Evolutionary conservation across 768 basidiomycete genomes (phyloP).

Genomic region (Psilocybe sp.): DNA sequence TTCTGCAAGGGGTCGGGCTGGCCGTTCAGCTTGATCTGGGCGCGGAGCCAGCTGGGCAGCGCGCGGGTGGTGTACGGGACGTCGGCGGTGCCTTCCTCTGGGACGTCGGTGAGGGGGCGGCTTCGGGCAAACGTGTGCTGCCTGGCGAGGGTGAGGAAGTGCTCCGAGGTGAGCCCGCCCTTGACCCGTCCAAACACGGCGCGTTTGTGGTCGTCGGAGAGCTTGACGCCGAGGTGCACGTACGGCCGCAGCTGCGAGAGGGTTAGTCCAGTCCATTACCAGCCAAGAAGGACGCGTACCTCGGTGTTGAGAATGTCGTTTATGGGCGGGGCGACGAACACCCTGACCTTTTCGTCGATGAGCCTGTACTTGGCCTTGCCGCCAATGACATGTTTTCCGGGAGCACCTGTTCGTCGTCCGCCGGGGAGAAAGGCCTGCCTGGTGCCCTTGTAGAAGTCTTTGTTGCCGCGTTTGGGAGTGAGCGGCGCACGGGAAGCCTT

Average conservation of each 20-base stretch:
- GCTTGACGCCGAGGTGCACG: conserved; percentile 45
- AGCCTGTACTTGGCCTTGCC: conserved; percentile 82
- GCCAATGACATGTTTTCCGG: conserved; percentile 76
- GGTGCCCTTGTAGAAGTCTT: conserved; percentile 96
- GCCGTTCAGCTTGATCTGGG: conserved; percentile 1
- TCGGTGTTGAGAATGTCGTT: conserved; percentile 2
- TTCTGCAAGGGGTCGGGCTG: conserved; percentile 1
- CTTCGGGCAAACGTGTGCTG: conserved; percentile 18
- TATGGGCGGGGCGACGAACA: neutral
- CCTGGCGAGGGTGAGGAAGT: conserved; percentile 40
- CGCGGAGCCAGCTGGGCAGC: conserved; percentile 9
- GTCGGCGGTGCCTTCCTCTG: conserved; percentile 2
- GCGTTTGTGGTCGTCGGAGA: conserved; percentile 32
- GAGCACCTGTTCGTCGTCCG: conserved; percentile 83
- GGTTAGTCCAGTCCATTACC: neutral
- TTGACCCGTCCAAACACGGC: conserved; percentile 38
- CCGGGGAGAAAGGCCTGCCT: conserved; percentile 82
- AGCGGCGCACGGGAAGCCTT: conserved; percentile 85
- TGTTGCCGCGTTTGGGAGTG: conserved; percentile 86
- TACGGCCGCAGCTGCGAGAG: conserved; percentile 66
- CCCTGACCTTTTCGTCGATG: conserved; percentile 8
- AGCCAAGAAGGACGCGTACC: neutral
- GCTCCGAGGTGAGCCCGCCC: conserved; percentile 39
- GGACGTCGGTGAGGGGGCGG: conserved; percentile 3
- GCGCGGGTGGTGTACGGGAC: neutral